These are phyloP conservation scores for Trypanosoma platydactyli DNA, from an alignment of 208 protist genomes.

Conservation along the genomic window DNA sequence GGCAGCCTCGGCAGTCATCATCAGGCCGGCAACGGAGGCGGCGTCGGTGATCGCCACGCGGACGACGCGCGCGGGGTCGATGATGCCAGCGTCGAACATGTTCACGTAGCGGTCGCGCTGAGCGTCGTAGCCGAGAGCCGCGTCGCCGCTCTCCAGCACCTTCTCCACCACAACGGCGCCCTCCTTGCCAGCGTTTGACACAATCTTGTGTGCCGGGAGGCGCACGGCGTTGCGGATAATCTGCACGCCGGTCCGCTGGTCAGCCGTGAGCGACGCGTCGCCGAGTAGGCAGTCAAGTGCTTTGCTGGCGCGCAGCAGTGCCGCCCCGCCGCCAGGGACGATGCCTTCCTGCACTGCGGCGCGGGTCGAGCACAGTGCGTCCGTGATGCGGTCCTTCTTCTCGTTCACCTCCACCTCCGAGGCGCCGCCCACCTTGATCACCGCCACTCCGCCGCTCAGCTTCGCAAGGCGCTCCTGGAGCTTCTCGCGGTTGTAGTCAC, in stretches of 20 bases:
- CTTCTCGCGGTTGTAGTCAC: constrained; percentile 98
- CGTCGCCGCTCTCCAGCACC: constrained; percentile 88
- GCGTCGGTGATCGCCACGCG: constrained; percentile 97
- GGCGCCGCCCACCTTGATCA: constrained; percentile 97
- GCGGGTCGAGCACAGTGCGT: constrained; percentile 98
- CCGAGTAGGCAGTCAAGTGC: constrained; percentile 84
- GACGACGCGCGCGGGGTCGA: constrained; percentile 99
- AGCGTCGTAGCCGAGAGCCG: constrained; percentile 95
- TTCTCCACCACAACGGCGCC: constrained; percentile 97
- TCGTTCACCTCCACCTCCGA: constrained; percentile 99
- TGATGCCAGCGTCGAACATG: constrained; percentile 98
- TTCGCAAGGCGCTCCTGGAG: constrained; percentile 95
- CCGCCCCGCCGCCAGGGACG: constrained; percentile 97
- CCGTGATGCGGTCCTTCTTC: constrained; percentile 99
- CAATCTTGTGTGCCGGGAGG: constrained; percentile 93
- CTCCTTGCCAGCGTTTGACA: constrained; percentile 97
- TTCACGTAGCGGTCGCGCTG: constrained; percentile 95
- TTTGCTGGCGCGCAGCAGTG: constrained; percentile 93
- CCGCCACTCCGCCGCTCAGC: constrained; percentile 89
- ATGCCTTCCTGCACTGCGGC: constrained; percentile 99
- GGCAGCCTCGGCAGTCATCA: constrained; percentile 99
- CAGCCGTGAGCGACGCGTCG: constrained; percentile 53
- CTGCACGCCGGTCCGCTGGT: constrained; percentile 83
- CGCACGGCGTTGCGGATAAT: constrained; percentile 79
- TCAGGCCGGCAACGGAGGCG: constrained; percentile 97